Evolutionary conservation across 768 basidiomycete genomes (phyloP).

Genomic region (Leucosporidium creatinivorum): DNA sequence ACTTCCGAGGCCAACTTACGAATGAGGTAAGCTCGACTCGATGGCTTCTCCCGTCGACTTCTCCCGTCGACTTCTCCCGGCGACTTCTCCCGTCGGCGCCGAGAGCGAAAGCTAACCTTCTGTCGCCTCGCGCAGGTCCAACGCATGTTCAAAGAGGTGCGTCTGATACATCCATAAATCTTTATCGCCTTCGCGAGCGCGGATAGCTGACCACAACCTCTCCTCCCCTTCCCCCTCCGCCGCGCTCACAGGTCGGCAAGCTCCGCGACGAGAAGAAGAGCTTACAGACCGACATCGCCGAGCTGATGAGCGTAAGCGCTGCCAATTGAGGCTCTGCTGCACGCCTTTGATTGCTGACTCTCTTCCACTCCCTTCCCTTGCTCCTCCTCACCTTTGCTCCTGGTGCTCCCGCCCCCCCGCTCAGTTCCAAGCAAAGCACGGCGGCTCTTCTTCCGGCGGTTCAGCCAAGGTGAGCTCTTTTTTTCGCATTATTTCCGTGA

Average conservation of each 20-base stretch:
- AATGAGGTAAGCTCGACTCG: conserved; percentile 10
- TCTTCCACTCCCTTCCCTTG: no score
- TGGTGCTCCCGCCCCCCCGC: no score
- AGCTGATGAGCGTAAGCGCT: conserved; percentile 16
- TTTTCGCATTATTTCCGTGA: no score
- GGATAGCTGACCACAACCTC: no score
- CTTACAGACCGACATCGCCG: conserved; percentile 23
- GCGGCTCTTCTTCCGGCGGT: no score
- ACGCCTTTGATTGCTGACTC: background rate
- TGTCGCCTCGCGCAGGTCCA: conserved; percentile 4
- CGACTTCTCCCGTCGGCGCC: background rate
- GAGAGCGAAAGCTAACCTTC: background rate
- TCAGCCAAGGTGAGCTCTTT: no score
- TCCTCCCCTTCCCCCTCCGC: no score
- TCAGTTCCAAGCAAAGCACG: no score
- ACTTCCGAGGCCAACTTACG: conserved; percentile 26
- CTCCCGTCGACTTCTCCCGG: no score
- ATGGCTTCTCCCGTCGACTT: background rate
- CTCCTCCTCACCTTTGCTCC: no score
- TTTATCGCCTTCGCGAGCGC: no score
- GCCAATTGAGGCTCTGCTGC: background rate
- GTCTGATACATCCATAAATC: no score
- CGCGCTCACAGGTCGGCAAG: conserved; percentile 13
- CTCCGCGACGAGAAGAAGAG: conserved; percentile 28
- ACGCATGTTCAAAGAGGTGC: conserved; percentile 28